Conservation (phyloP, 2,329 filamentous ascomycete genomes). For the Coniochaeta ligniaria region DNA sequence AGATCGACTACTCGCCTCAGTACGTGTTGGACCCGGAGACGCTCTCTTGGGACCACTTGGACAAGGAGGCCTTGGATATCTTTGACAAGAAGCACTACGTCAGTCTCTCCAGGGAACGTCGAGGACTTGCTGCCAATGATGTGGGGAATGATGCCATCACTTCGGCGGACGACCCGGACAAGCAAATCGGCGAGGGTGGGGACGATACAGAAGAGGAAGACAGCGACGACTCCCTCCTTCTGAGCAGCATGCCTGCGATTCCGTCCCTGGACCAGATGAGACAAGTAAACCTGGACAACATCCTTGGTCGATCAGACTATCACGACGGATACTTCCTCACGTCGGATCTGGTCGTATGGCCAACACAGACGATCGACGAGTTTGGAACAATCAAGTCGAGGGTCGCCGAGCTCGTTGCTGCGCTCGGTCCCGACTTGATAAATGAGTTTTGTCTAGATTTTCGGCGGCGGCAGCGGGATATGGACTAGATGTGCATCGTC, state of each 20-base stretch:
- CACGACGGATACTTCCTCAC: conserved; percentile 30
- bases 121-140: conserved; percentile 9
- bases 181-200: conserved; percentile 3
- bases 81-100: conserved; percentile 52
- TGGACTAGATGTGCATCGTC: background rate
- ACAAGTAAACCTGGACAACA: conserved; percentile 48
- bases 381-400: conserved; percentile 48
- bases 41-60: conserved; percentile 54
- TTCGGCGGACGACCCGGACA: background rate
- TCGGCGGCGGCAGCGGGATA: conserved; percentile 8
- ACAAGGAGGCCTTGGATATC: conserved; percentile 38
- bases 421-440: conserved; percentile 54
- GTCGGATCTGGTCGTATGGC: conserved; percentile 53
- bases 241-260: conserved; percentile 61
- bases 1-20: conserved; percentile 71
- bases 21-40: conserved; percentile 65
- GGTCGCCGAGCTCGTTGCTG: conserved; percentile 61
- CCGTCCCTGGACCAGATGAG: conserved; percentile 46
- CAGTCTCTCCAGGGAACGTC: conserved; percentile 29
- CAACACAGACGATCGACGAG: conserved; percentile 40
- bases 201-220: conserved; percentile 14
- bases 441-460: conserved; percentile 53
- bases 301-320: conserved; percentile 44
- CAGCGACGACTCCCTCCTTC: conserved; percentile 39
- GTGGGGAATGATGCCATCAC: conserved; percentile 1